These are phyloP conservation scores for Pyrus pyrifolia DNA, from an alignment of 306 rosid genomes.

Conservation along the genomic window DNA sequence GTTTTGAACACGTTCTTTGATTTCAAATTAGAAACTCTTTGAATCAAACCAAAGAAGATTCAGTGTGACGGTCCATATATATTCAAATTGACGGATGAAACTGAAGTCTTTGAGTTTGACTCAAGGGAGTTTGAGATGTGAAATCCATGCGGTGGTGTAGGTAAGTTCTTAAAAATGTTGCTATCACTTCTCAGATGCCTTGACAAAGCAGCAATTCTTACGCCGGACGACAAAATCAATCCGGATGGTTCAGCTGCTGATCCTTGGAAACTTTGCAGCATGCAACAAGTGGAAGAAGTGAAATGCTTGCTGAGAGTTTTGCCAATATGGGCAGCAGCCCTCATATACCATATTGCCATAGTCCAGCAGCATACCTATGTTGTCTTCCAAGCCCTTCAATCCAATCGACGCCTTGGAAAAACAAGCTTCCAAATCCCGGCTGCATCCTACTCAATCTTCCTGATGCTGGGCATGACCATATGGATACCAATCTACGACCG, in stretches of 20 bases:
- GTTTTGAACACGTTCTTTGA: background rate
- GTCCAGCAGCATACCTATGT: slow-evolving; percentile 50
- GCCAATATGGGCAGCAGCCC: slow-evolving; percentile 58
- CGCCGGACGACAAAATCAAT: slow-evolving; percentile 37
- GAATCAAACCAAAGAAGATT: too few species aligned
- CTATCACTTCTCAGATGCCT: slow-evolving; percentile 32
- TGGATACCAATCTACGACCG: slow-evolving; percentile 69
- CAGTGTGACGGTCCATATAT: background rate
- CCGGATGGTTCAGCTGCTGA: slow-evolving; percentile 63
- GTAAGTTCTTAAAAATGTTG: background rate
- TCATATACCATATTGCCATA: slow-evolving; percentile 27
- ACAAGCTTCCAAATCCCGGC: slow-evolving; percentile 55
- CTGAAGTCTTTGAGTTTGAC: background rate
- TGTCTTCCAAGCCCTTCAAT: slow-evolving; percentile 86
- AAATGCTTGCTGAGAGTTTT: slow-evolving; percentile 64
- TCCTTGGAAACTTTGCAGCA: slow-evolving; percentile 74
- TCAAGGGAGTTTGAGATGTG: background rate
- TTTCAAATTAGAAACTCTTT: background rate
- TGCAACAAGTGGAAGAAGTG: slow-evolving; percentile 88
- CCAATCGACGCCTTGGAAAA: slow-evolving; percentile 44
- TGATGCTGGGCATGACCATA: slow-evolving; percentile 57
- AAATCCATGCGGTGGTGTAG: background rate
- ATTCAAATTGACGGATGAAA: too few species aligned
- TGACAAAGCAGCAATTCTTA: slow-evolving; percentile 74
- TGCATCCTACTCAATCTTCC: slow-evolving; percentile 51